phyloP scores from a whole-genome alignment of 2,329 filamentous ascomycete species.

The Aspergillus hortae region DNA sequence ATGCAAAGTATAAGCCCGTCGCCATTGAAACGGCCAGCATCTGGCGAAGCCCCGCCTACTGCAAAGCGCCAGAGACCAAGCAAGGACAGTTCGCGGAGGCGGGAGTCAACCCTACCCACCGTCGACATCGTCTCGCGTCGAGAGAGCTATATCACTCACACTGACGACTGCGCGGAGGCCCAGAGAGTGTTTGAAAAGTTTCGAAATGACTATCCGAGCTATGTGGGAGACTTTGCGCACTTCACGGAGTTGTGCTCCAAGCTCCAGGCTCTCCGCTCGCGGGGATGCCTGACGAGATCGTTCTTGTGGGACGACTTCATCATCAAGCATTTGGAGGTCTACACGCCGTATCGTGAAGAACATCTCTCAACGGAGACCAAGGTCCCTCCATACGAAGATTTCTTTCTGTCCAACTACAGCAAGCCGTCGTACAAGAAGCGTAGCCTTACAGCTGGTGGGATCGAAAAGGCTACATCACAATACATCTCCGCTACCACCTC shows the following conservation, averaged over 20 bases:
- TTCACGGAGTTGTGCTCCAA: constrained; percentile 38
- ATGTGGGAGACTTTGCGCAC: constrained; percentile 35
- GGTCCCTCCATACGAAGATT: constrained; percentile 35
- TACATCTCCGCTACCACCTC: constrained; percentile 5
- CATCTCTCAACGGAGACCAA: constrained; percentile 22
- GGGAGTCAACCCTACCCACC: constrained; percentile 2
- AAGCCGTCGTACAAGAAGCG: constrained; percentile 34
- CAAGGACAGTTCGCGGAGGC: neutral
- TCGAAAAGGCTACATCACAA: constrained; percentile 29
- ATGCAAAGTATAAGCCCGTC: constrained; percentile 3
- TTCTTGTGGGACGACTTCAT: constrained; percentile 47
- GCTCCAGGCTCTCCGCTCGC: constrained; percentile 29
- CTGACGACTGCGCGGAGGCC: constrained; percentile 19
- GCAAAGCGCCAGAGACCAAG: constrained; percentile 9
- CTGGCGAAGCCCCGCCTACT: constrained; percentile 12
- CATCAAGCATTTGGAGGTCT: constrained; percentile 37
- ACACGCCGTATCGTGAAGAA: constrained; percentile 31
- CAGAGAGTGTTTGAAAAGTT: constrained; percentile 35
- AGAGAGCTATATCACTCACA: constrained; percentile 18
- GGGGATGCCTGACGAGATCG: constrained; percentile 30
- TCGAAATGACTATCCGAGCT: constrained; percentile 36
- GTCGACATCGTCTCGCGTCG: constrained; percentile 18
- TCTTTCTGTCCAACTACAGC: constrained; percentile 32
- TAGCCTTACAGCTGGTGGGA: constrained; percentile 29
- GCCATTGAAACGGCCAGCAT: constrained; percentile 13